Base-by-base conservation (phyloP, 805 yeast species). In the Sungouiella thailandica region DNA sequence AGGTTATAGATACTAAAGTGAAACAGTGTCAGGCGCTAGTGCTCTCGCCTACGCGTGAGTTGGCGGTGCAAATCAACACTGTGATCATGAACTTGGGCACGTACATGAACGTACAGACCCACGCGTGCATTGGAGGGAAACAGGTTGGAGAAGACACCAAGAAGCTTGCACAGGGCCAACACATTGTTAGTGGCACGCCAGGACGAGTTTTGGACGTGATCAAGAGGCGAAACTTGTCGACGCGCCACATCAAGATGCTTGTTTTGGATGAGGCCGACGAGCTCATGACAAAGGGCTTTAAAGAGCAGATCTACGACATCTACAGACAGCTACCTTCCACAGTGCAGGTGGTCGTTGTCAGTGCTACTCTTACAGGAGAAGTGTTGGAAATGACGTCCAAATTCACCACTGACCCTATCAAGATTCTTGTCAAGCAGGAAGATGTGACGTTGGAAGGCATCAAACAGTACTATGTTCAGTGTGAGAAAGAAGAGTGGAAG, bases 191-290 rank as follows among this genome's bases (percentile, higher is more conserved):
- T 58, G 98, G 98, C 33, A 93, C 98, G 9, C 98, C 98, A 22
- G 98, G 98, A 36, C 76, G 98, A 55, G 96, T 90, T 25, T 62
- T 74, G 41, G 98, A 93, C 65, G 78, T 93, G 83, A 78, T 93
- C 44, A 84, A 84, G 55, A 77, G 96, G 61, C 78, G 94, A 46
- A 72, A 72, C 49, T 69, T 93, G 50, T 68, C 71, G 43, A 77
- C 93, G 11, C 78, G 88, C 48, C 73, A 80, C 52, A 71, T 88
- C 47, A 87, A 89, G 68, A 82, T 93, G 84, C 68, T 90, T 46
- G 77, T 93, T 44, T 68, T 93, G 52, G 98, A 93, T 64, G 98
- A 93, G 65, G 98, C 98, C 13, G 98, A 93, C 68, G 97, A 93
- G 64, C 67, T 93, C 64, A 70, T 93, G 51, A 77, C 90, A 31